phyloP scores from a whole-genome alignment of 192 early-diverging fungal genomes.

The Coemansia sp. region DNA sequence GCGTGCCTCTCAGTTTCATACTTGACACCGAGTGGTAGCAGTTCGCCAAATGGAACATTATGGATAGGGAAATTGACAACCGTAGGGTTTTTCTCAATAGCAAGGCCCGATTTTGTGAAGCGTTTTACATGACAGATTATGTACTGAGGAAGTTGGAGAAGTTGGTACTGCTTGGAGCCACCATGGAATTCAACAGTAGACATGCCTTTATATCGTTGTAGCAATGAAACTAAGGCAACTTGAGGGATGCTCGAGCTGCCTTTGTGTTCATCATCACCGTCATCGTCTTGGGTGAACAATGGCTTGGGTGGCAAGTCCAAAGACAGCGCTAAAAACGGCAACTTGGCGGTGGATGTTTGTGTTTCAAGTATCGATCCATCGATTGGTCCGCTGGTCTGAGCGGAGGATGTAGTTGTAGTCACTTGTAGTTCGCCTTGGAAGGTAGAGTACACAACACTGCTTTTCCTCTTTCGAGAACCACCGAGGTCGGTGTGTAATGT shows the following conservation, averaged over 20 bases:
- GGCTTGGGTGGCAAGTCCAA: slow-evolving; percentile 90
- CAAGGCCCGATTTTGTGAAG: slow-evolving; percentile 81
- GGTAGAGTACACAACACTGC: slow-evolving; percentile 74
- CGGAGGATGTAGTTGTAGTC: slow-evolving; percentile 38
- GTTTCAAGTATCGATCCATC: too few species aligned
- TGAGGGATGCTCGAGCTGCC: slow-evolving; percentile 71
- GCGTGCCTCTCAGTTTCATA: slow-evolving; percentile 18
- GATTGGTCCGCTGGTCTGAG: slow-evolving; percentile 21
- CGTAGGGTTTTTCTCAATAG: slow-evolving; percentile 90
- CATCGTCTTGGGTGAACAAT: slow-evolving; percentile 80
- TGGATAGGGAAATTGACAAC: slow-evolving; percentile 94
- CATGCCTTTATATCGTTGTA: slow-evolving; percentile 82
- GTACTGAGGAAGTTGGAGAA: slow-evolving; percentile 75
- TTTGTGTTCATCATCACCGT: slow-evolving; percentile 60
- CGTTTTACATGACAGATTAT: slow-evolving; percentile 90
- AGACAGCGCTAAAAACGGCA: slow-evolving; percentile 82
- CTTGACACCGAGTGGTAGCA: slow-evolving; percentile 49
- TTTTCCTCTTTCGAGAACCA: slow-evolving; percentile 67
- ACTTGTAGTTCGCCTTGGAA: slow-evolving; percentile 86
- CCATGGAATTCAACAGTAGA: slow-evolving; percentile 52
- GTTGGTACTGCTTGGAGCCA: slow-evolving; percentile 64
- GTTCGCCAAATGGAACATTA: slow-evolving; percentile 76
- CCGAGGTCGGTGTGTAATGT: slow-evolving; percentile 81
- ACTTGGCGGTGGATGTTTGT: slow-evolving; percentile 11
- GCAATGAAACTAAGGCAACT: slow-evolving; percentile 72